Evolutionary conservation across 108 stramenopile species (phyloP), one percentile per base, ranked within the genome.

Genomic region (Cyclotella atomus): DNA sequence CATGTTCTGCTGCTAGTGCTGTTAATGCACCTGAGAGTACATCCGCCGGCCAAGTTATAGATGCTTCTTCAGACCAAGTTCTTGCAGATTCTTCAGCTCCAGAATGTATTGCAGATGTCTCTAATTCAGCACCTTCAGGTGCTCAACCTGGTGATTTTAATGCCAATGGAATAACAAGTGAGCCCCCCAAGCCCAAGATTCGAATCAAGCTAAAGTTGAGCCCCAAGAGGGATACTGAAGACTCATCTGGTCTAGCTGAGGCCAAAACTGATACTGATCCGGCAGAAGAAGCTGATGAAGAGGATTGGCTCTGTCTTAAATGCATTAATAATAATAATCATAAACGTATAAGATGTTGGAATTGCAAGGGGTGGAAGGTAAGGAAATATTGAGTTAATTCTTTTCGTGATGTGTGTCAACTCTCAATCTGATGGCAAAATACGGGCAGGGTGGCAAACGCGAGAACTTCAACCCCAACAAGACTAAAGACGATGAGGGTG

Each of bases 171-270:
- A 41, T 12, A 12, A 12, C 38, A 7, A 41, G 7, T 41, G 9
- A 9, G 38, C 38, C 38, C 12, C 38, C 36, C 64, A 65, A 65
- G 45, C 64, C 64, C 6, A 65, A 65, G 16, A 29, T 65, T 21
- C 45, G 64, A 49, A 65, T 65, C 60, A 61, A 61, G 36, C 60
- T 61, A 5, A 36, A 30, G 19, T 17, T 65, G 10, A 8, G 45
- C 27, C 45, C 30, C 55, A 56, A 2, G 49, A 65, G 14, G 2
- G 21, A 61, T 43, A 41, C 23, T 8, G 43, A 8, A 10, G 43
- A 8, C 21, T 36, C 21, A 36, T 2, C 20, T 41, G 41, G 6
- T 1, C 17, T 20, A 2, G 1, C 20, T 41, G 60, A 21, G 1
- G 14, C 30, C 32, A 30, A 20, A 1, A 38, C n/a, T 24, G 34